A percentile compares a stretch with the other conserved stretches of the same genome.
Evolutionary conservation across 805 yeast species (phyloP).

Genomic region (Blastobotrys chiropterorum): DNA sequence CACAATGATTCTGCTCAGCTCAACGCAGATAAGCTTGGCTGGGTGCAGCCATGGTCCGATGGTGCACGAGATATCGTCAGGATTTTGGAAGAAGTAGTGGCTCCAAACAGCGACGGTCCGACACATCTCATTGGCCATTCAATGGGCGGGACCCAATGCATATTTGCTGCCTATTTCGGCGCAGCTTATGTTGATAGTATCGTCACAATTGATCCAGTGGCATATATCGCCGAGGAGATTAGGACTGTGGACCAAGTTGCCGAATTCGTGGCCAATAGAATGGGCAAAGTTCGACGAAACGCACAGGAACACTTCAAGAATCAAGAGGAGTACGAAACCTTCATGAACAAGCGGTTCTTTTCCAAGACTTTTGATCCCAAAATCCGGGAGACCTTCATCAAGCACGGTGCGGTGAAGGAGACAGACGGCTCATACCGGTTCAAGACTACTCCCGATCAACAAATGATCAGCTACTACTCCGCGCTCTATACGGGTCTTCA

Average conservation of each 20-base stretch:
- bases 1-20: slow-evolving; percentile 66
- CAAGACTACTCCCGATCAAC: slow-evolving; percentile 39
- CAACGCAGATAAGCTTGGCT: slow-evolving; percentile 54
- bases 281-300: slow-evolving; percentile 27
- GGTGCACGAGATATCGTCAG: slow-evolving; percentile 52
- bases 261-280: slow-evolving; percentile 14
- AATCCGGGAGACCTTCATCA: slow-evolving; percentile 39
- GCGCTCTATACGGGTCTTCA: slow-evolving; percentile 31
- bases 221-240: not conserved
- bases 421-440: slow-evolving; percentile 35
- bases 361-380: slow-evolving; percentile 39
- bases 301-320: slow-evolving; percentile 39
- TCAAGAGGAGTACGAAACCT: slow-evolving; percentile 38
- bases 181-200: slow-evolving; percentile 51
- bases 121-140: slow-evolving; percentile 63
- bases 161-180: slow-evolving; percentile 44
- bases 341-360: slow-evolving; percentile 39
- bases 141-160: slow-evolving; percentile 57
- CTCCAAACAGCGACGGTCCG: slow-evolving; percentile 29
- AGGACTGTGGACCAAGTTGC: not conserved
- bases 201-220: slow-evolving; percentile 57
- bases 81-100: slow-evolving; percentile 29
- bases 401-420: slow-evolving; percentile 33
- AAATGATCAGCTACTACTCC: slow-evolving; percentile 44
- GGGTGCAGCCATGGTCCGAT: slow-evolving; percentile 56